These are phyloP conservation scores for Schwanniomyces vanrijiae DNA, from an alignment of 805 yeast genomes.

Conservation along the genomic window DNA sequence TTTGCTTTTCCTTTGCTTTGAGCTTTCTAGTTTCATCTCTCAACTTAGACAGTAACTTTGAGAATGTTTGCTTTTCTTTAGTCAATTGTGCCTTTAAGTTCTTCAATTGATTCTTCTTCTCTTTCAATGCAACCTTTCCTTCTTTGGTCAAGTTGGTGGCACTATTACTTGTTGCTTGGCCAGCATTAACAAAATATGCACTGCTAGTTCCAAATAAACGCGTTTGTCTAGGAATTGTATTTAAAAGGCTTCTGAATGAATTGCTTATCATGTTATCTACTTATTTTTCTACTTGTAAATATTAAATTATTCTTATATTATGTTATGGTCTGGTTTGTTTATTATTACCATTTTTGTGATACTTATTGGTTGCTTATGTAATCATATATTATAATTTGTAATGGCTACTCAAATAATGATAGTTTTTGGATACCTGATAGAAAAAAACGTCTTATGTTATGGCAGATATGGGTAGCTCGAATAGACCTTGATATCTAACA, in stretches of 20 bases:
- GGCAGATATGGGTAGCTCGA: too few species aligned
- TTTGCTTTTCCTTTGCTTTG: conserved; percentile 16
- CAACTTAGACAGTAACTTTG: conserved; percentile 16
- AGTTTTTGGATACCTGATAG: too few species aligned
- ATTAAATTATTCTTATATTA: neutral
- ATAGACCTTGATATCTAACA: too few species aligned
- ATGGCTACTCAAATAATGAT: neutral
- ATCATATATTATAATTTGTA: neutral
- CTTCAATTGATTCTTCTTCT: conserved; percentile 15
- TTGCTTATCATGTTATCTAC: neutral
- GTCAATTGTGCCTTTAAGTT: conserved; percentile 16
- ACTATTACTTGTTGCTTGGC: neutral
- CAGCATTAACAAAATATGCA: neutral
- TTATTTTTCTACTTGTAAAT: neutral
- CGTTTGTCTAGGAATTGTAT: neutral
- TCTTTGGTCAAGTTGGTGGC: neutral
- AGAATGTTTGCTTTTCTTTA: conserved; percentile 14
- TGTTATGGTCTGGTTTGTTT: neutral
- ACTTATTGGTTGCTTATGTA: neutral
- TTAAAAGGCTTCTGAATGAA: neutral
- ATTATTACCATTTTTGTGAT: neutral
- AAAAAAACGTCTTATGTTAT: too few species aligned
- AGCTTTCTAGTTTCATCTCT: conserved; percentile 15
- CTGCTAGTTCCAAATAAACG: neutral
- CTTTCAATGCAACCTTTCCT: conserved; percentile 4